Percentiles rank a stretch among this genome's conserved stretches.
Conservation (phyloP, 306 rosid genomes). For the Senna tora region DNA sequence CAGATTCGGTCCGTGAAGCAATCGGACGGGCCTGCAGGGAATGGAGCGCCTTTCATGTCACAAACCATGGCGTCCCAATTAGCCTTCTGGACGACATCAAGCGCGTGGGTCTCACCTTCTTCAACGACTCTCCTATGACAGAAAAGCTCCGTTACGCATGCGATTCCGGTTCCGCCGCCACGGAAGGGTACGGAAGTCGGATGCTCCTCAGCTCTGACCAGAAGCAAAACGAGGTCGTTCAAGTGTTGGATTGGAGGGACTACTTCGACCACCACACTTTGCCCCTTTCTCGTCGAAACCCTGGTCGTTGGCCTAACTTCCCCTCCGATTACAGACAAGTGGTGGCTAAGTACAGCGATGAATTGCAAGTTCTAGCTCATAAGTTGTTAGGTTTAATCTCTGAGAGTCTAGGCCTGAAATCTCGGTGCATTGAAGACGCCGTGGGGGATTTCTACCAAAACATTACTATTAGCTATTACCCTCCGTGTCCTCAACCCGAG, state of each 20-base stretch:
- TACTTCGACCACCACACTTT: constrained; percentile 91
- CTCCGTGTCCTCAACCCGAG: constrained; percentile 86
- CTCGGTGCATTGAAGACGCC: constrained; percentile 64
- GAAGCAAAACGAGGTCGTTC: constrained; percentile 41
- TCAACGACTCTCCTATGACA: constrained; percentile 51
- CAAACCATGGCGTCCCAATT: constrained; percentile 67
- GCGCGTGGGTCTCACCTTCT: constrained; percentile 63
- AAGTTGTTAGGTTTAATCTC: constrained; percentile 67
- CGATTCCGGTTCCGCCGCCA: constrained; percentile 53
- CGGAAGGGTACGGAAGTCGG: constrained; percentile 90
- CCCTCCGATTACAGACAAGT: constrained; percentile 57
- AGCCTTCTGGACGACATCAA: constrained; percentile 50
- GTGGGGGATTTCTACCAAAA: constrained; percentile 82
- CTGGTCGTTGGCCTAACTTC: constrained; percentile 71
- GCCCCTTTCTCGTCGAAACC: constrained; percentile 81
- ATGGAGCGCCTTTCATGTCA: constrained; percentile 93
- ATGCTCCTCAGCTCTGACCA: constrained; percentile 54
- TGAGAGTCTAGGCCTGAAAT: constrained; percentile 66
- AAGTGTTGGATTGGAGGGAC: constrained; percentile 84
- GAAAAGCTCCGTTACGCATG: constrained; percentile 73
- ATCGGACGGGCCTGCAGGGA: constrained; percentile 60
- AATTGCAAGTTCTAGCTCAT: constrained; percentile 59
- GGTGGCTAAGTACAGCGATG: constrained; percentile 55
- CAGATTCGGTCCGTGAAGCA: constrained; percentile 40
- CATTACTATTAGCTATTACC: constrained; percentile 82